phyloP scores from a whole-genome alignment of 1,139 yeast species.

The Debaryomycetaceae sp. region DNA sequence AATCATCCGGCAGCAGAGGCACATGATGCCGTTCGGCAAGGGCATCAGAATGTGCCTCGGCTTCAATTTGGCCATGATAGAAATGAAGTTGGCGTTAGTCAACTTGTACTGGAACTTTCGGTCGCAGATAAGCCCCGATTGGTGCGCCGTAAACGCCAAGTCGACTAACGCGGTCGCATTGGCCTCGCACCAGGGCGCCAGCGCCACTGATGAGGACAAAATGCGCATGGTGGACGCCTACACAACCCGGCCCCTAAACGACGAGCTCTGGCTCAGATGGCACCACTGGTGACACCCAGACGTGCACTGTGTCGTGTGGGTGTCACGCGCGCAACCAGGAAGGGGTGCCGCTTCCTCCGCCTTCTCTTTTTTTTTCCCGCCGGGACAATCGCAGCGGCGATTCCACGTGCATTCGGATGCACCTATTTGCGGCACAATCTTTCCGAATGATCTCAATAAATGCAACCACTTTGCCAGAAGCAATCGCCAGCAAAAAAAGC shows the following conservation, averaged over 20 bases:
- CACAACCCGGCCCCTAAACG: slow-evolving; percentile 47
- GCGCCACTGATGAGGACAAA: slow-evolving; percentile 35
- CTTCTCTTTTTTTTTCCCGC: no score
- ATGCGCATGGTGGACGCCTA: slow-evolving; percentile 52
- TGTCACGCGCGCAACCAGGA: no score
- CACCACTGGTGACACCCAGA: slow-evolving; percentile 13
- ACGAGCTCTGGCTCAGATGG: slow-evolving; percentile 52
- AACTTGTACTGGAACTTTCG: slow-evolving; percentile 48
- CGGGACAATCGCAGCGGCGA: no score
- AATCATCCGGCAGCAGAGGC: slow-evolving; percentile 43
- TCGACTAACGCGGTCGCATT: slow-evolving; percentile 10
- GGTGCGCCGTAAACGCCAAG: slow-evolving; percentile 46
- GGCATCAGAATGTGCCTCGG: slow-evolving; percentile 79
- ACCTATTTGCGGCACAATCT: no score
- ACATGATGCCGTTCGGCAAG: slow-evolving; percentile 67
- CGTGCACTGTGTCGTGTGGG: no score
- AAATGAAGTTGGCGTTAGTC: slow-evolving; percentile 57
- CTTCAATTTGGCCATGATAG: slow-evolving; percentile 62
- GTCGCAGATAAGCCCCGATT: slow-evolving; percentile 31
- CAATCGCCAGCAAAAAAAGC: no score
- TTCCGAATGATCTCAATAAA: no score
- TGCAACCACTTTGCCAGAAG: no score
- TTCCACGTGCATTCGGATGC: no score
- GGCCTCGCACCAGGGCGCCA: slow-evolving; percentile 13
- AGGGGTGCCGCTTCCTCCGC: no score